Percentiles rank a stretch among this genome's conserved stretches.
phyloP scores from a whole-genome alignment of 1,284 basidiomycete species.

The Rhodotorula sp. region DNA sequence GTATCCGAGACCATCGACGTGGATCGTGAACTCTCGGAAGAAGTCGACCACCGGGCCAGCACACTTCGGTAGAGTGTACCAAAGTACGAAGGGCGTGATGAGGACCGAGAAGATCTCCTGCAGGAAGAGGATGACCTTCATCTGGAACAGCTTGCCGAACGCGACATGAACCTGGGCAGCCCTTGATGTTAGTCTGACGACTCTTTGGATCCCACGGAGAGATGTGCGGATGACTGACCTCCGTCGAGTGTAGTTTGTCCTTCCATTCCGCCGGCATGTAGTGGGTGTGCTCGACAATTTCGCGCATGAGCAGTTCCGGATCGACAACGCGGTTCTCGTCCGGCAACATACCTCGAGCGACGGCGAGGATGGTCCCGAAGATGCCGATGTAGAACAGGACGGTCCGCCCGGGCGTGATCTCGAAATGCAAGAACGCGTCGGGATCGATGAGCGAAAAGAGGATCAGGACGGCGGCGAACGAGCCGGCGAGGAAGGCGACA shows the following conservation, averaged over 20 bases:
- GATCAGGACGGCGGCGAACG: constrained; percentile 90
- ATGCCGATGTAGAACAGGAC: constrained; percentile 88
- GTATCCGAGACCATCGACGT: constrained; percentile 93
- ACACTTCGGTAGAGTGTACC: constrained; percentile 84
- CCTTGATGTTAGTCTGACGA: neutral
- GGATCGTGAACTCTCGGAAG: constrained; percentile 93
- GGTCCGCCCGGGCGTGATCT: constrained; percentile 88
- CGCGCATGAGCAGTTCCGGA: constrained; percentile 84
- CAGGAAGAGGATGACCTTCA: constrained; percentile 82
- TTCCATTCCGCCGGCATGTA: constrained; percentile 94
- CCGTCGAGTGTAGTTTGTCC: constrained; percentile 80
- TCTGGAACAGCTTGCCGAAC: constrained; percentile 82
- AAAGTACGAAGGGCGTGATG: constrained; percentile 89
- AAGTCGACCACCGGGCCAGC: constrained; percentile 90
- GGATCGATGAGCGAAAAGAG: constrained; percentile 89
- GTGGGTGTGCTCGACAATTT: constrained; percentile 89
- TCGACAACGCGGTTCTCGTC: constrained; percentile 92
- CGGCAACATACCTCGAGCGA: constrained; percentile 90
- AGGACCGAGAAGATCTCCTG: constrained; percentile 88
- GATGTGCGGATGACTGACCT: constrained; percentile 53
- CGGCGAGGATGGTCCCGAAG: constrained; percentile 83
- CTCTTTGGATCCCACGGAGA: neutral
- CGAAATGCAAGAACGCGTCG: constrained; percentile 76
- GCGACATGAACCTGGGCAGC: constrained; percentile 73
- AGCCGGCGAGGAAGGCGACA: constrained; percentile 91